phyloP scores from a whole-genome alignment of 345 rosid genomes.

The Arabis alpina region DNA sequence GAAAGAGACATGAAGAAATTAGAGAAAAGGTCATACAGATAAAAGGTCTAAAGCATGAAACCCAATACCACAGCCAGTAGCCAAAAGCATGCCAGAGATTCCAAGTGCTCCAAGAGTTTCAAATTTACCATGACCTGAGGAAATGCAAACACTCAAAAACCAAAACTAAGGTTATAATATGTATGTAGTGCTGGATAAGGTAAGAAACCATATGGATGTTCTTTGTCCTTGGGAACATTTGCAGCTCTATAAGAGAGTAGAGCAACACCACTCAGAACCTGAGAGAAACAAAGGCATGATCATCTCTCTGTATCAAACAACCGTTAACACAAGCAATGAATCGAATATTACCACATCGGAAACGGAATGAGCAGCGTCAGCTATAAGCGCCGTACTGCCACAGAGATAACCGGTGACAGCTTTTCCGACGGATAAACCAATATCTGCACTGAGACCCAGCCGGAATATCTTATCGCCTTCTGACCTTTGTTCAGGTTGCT shows the following conservation, averaged over 20 bases:
- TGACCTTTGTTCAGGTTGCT: slow-evolving; percentile 32
- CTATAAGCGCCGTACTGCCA: slow-evolving; percentile 49
- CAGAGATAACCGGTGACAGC: slow-evolving; percentile 46
- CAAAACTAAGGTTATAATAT: too few relatives aligned
- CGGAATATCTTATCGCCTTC: slow-evolving; percentile 78
- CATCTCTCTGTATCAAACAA: not conserved
- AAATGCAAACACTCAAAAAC: not conserved
- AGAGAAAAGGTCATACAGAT: slow-evolving; percentile 48
- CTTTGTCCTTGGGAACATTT: slow-evolving; percentile 81
- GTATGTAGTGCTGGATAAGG: slow-evolving; percentile 1
- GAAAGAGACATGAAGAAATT: not conserved
- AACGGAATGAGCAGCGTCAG: slow-evolving; percentile 50
- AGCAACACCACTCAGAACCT: slow-evolving; percentile 93
- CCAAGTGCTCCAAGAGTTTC: slow-evolving; percentile 94
- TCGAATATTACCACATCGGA: slow-evolving; percentile 44
- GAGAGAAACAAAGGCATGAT: slow-evolving; percentile 30
- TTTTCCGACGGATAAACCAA: slow-evolving; percentile 42
- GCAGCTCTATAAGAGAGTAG: slow-evolving; percentile 86
- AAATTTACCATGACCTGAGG: slow-evolving; percentile 87
- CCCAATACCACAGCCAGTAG: slow-evolving; percentile 84
- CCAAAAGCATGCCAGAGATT: slow-evolving; percentile 91
- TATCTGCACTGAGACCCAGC: slow-evolving; percentile 62
- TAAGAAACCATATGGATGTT: slow-evolving; percentile 84
- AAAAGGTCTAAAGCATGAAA: slow-evolving; percentile 85
- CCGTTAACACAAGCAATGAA: not conserved